Conservation (phyloP, 2,329 filamentous ascomycete species). For the Torrubiellomyces zombiae region DNA sequence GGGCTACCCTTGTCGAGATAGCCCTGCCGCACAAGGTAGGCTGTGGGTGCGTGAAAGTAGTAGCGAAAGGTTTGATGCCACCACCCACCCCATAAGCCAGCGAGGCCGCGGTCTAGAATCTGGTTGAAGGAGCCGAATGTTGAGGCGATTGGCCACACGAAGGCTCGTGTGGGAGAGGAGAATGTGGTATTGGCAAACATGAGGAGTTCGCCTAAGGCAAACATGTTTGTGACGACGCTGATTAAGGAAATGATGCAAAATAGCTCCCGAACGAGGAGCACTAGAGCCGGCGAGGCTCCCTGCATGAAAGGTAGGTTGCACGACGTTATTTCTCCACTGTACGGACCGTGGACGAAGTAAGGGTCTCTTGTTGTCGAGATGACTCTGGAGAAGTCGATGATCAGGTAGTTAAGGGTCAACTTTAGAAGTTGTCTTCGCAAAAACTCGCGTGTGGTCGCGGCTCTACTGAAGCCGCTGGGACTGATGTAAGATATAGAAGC, state of each 20-base stretch:
- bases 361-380: slow-evolving; percentile 57
- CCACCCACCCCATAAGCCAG: slow-evolving; percentile 68
- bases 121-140: slow-evolving; percentile 36
- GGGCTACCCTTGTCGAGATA: slow-evolving; percentile 18
- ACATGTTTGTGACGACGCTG: slow-evolving; percentile 42
- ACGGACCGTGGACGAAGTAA: slow-evolving; percentile 48
- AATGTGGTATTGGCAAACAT: slow-evolving; percentile 31
- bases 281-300: slow-evolving; percentile 26
- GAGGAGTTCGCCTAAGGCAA: slow-evolving; percentile 42
- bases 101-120: slow-evolving; percentile 53
- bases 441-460: slow-evolving; percentile 25
- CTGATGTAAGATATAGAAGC: slow-evolving; percentile 24
- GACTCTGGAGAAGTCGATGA: slow-evolving; percentile 55
- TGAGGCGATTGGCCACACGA: slow-evolving; percentile 36
- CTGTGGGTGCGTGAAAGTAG: slow-evolving; percentile 46
- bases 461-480: slow-evolving; percentile 27
- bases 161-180: slow-evolving; percentile 32
- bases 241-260: slow-evolving; percentile 40
- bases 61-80: slow-evolving; percentile 87
- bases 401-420: slow-evolving; percentile 42
- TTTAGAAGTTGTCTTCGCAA: slow-evolving; percentile 25
- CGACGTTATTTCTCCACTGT: slow-evolving; percentile 17
- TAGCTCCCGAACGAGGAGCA: slow-evolving; percentile 38
- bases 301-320: slow-evolving; percentile 23
- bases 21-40: slow-evolving; percentile 24